These are phyloP conservation scores for Geranium incanum DNA, from an alignment of 441 rosid genomes.

Conservation along the genomic window DNA sequence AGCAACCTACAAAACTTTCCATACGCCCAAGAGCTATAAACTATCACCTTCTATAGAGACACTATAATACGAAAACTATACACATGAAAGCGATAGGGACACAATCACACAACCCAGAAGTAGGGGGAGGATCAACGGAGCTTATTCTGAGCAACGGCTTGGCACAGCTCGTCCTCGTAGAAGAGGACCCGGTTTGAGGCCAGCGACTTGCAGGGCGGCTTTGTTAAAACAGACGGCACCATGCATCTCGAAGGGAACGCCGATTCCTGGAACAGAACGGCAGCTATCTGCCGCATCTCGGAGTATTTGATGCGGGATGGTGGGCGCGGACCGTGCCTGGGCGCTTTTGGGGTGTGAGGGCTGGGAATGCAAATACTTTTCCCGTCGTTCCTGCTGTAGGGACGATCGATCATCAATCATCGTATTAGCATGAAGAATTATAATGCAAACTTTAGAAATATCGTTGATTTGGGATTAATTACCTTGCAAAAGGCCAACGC, in stretches of 20 bases:
- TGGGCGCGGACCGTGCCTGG: slow-evolving; percentile 82
- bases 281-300: slow-evolving; percentile 75
- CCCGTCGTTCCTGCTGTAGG: slow-evolving; percentile 58
- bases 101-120: not conserved
- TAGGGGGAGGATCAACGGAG: slow-evolving; percentile 45
- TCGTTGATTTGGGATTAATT: slow-evolving; percentile 9
- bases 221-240: slow-evolving; percentile 68
- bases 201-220: slow-evolving; percentile 72
- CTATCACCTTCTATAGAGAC: slow-evolving; percentile 26
- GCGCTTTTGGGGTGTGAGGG: slow-evolving; percentile 89
- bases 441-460: slow-evolving; percentile 7
- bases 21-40: slow-evolving; percentile 31
- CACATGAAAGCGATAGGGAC: slow-evolving; percentile 18
- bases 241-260: slow-evolving; percentile 64
- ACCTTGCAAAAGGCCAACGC: slow-evolving; percentile 82
- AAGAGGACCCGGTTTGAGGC: slow-evolving; percentile 79
- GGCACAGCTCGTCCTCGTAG: slow-evolving; percentile 90
- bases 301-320: slow-evolving; percentile 59
- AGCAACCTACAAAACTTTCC: slow-evolving; percentile 60
- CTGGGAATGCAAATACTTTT: slow-evolving; percentile 35
- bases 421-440: not conserved
- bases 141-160: slow-evolving; percentile 94
- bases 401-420: slow-evolving; percentile 5
- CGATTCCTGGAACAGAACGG: slow-evolving; percentile 83
- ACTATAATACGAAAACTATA: slow-evolving; percentile 34